A percentile compares a stretch with the other conserved stretches of the same genome.
phyloP scores from a whole-genome alignment of 495 filamentous ascomycete genomes.

The Daldinia concentrica region DNA sequence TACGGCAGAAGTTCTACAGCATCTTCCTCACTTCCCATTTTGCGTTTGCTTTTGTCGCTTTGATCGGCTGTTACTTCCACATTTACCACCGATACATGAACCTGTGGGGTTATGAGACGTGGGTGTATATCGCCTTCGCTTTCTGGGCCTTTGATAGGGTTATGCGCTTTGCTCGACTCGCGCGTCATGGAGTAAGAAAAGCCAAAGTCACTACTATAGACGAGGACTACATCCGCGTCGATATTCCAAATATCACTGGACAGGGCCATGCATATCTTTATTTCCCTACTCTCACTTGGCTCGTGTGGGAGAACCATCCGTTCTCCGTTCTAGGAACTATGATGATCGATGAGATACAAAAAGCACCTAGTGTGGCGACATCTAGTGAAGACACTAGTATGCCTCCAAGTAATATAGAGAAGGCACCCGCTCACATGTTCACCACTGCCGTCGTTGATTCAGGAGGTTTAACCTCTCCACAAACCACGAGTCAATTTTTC shows the following conservation, averaged over 20 bases:
- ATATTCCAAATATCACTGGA: conserved; percentile 45
- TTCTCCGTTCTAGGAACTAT: conserved; percentile 50
- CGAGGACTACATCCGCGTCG: conserved; percentile 50
- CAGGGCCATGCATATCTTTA: conserved; percentile 52
- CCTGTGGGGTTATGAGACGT: conserved; percentile 53
- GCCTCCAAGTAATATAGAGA: not conserved
- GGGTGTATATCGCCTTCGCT: conserved; percentile 50
- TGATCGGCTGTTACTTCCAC: conserved; percentile 52
- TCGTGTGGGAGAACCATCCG: conserved; percentile 59
- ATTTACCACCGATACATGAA: conserved; percentile 41
- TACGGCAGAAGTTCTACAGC: conserved; percentile 40
- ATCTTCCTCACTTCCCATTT: conserved; percentile 46
- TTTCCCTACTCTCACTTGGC: conserved; percentile 53
- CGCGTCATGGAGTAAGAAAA: conserved; percentile 42
- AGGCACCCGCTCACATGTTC: not conserved
- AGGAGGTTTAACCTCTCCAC: not conserved
- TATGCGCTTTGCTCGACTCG: conserved; percentile 46
- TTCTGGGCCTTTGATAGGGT: conserved; percentile 54
- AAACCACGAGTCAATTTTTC: not conserved
- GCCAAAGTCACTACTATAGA: conserved; percentile 49
- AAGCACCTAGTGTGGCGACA: not conserved
- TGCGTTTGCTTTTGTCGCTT: conserved; percentile 28
- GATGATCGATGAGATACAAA: conserved; percentile 10
- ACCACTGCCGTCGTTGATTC: not conserved
- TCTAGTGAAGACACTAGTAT: not conserved